A percentile compares a stretch with the other conserved stretches of the same genome.
Evolutionary conservation across 2,329 filamentous ascomycete species (phyloP).

Genomic region (Ceratocystis cacaofunesta): DNA sequence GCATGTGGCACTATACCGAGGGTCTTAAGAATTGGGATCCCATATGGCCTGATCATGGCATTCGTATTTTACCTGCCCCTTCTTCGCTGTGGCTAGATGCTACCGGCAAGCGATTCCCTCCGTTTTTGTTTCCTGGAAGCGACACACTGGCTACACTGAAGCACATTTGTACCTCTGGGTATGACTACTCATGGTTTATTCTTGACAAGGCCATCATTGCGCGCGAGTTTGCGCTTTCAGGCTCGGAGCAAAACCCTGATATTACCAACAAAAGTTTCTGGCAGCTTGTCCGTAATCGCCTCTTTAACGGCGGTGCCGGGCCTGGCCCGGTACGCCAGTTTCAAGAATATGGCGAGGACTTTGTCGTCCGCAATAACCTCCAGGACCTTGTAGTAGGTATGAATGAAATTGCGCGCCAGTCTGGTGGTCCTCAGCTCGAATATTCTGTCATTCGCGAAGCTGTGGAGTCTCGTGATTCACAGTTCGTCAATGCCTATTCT

Average conservation of each 20-base stretch:
- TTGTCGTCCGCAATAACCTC: constrained; percentile 42
- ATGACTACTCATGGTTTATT: constrained; percentile 51
- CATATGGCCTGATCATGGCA: constrained; percentile 47
- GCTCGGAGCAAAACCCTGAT: constrained; percentile 49
- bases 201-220: constrained; percentile 43
- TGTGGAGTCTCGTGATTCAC: constrained; percentile 39
- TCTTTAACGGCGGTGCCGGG: constrained; percentile 35
- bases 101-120: constrained; percentile 41
- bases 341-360: constrained; percentile 43
- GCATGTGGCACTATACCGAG: constrained; percentile 55
- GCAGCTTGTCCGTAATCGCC: constrained; percentile 34
- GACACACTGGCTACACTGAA: constrained; percentile 44
- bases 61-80: constrained; percentile 44
- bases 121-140: constrained; percentile 40
- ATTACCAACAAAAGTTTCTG: constrained; percentile 42
- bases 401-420: constrained; percentile 38
- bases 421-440: constrained; percentile 34
- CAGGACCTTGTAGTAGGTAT: constrained; percentile 41
- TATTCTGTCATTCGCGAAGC: constrained; percentile 30
- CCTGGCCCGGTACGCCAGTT: constrained; percentile 43
- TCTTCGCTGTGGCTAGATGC: constrained; percentile 50
- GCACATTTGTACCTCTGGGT: constrained; percentile 44
- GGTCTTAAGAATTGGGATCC: constrained; percentile 46
- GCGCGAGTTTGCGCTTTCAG: constrained; percentile 46
- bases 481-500: constrained; percentile 40